Base-by-base conservation (phyloP, 257 asterid genomes). In the Fraxinus quadrangulata region DNA sequence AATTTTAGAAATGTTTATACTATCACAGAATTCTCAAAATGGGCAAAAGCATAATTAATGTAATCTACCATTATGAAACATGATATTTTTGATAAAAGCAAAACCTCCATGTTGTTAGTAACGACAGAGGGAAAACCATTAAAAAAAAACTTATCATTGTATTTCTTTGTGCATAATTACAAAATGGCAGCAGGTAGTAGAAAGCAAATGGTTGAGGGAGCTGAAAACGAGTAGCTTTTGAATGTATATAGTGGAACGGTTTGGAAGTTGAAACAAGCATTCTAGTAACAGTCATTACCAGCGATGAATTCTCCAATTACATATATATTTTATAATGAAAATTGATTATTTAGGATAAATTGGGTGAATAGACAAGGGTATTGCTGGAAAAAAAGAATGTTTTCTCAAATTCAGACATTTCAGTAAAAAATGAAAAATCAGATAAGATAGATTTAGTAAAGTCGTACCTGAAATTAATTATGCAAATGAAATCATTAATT, bases 401-500 rank as follows among this genome's bases (percentile, higher is more conserved):
- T 59, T 59, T 26, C 67, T 23, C 69, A 63, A 17, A 26, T 63
- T 12, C 69, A 63, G 34, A 26, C 36, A 24, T 63, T 21, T 63
- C 13, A 63, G 17, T 26, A 63, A 63, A 63, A 24, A 10, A 4
- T 0, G 8, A 59, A 56, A 63, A 63, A 23, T 26, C 69, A 10
- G 69, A 23, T 14, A 10, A 63, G 19, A 63, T 26, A 9, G 69
- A 63, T 24, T 63, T 63, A 63, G 19, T 59, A 6, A 23, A 63
- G 6, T 63, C 19, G 0, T 24, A 3, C 16, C 33, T 63, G 69
- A 63, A 63, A 24, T 63, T 63, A 63, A 10, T 61, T 10, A 63
- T 26, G 34, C 31, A 24, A 73, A 28, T 79, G 37, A 71, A 76
- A 39, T 42, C 67, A 51, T 37, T 75, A 68, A 31, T 79, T 73